phyloP scores from a whole-genome alignment of 176 grass and related monocot genomes.

The Alloteropsis semialata region DNA sequence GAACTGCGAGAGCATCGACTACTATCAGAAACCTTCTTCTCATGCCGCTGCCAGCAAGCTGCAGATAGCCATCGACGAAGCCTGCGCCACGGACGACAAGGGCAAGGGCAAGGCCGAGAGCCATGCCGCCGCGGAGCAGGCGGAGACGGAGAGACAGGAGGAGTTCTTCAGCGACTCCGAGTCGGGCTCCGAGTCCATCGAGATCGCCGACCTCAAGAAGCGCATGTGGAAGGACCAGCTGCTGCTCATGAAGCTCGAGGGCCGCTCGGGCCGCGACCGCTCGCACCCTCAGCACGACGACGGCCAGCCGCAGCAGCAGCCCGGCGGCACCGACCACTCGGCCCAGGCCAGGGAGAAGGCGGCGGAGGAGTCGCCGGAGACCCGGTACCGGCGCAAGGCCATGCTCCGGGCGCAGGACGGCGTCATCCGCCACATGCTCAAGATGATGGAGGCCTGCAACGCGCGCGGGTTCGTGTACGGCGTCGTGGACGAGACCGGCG shows the following conservation, averaged over 20 bases:
- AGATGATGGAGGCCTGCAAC: constrained; percentile 56
- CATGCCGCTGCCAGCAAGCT: not conserved
- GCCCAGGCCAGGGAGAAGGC: not conserved
- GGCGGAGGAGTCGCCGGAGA: not conserved
- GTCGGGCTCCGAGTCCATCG: constrained; percentile 37
- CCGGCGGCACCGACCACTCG: not conserved
- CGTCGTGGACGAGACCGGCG: constrained; percentile 34
- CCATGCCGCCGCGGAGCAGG: not conserved
- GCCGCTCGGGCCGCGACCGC: not conserved
- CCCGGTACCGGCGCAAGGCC: constrained; percentile 39
- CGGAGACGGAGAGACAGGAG: not conserved
- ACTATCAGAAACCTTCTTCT: not conserved
- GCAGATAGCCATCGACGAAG: not conserved
- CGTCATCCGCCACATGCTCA: constrained; percentile 49
- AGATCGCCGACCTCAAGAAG: constrained; percentile 48
- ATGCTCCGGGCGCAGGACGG: constrained; percentile 50
- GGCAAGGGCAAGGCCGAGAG: not conserved
- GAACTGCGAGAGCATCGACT: not conserved
- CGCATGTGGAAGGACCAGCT: constrained; percentile 57
- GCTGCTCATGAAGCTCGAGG: constrained; percentile 43
- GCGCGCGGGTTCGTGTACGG: constrained; percentile 49
- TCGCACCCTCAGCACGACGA: too few relatives aligned
- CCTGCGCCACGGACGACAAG: not conserved
- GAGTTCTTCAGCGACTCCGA: constrained; percentile 41
- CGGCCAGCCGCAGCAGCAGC: not conserved